These are phyloP conservation scores for Fusarium subglutinans DNA, from an alignment of 2,329 filamentous ascomycete species.

Conservation along the genomic window DNA sequence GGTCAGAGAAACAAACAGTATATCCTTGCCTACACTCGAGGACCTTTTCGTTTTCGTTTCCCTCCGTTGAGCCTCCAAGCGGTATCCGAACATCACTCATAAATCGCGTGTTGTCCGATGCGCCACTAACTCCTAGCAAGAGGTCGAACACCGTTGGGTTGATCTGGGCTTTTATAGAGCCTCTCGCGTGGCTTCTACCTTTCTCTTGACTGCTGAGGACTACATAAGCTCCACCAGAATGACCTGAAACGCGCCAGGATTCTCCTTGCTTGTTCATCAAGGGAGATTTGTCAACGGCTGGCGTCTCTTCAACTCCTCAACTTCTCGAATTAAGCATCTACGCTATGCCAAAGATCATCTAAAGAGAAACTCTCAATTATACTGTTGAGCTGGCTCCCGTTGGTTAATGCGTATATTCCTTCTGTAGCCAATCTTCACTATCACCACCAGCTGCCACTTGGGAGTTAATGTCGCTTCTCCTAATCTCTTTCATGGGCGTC, in stretches of 20 bases:
- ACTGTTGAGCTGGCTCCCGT: background rate
- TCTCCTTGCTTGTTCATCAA: constrained; percentile 1
- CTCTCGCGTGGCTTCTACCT: constrained; percentile 14
- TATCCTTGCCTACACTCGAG: background rate
- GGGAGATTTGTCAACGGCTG: background rate
- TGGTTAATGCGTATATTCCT: background rate
- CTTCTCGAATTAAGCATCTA: background rate
- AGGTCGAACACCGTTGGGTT: background rate
- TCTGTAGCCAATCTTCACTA: background rate
- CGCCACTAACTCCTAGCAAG: background rate
- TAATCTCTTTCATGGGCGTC: background rate
- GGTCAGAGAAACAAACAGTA: constrained; percentile 22
- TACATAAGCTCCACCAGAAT: constrained; percentile 1
- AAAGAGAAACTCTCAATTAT: background rate
- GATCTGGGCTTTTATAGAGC: background rate
- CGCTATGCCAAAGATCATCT: background rate
- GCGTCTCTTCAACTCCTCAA: background rate
- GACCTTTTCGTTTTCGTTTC: background rate
- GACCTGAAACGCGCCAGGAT: constrained; percentile 30
- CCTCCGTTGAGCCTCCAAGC: background rate
- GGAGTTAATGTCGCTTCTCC: background rate
- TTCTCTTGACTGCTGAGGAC: background rate
- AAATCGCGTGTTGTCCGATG: background rate
- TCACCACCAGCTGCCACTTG: background rate
- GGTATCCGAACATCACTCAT: background rate